A percentile compares a stretch with the other conserved stretches of the same genome.
Conservation (phyloP, 2,329 filamentous ascomycete genomes). For the Penicillium sp. region DNA sequence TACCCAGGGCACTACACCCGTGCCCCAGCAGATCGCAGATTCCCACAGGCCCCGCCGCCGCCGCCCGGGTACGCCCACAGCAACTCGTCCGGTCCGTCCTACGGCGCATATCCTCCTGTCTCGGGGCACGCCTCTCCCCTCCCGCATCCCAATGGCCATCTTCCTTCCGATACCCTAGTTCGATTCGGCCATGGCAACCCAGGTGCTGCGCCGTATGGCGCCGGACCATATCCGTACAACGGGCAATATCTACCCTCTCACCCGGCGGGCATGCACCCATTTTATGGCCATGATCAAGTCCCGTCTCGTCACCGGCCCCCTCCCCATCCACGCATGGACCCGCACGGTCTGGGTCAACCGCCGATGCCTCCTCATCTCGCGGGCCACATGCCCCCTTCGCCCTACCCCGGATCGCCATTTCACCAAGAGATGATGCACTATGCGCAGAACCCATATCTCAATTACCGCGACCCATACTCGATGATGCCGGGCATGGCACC, state of each 20-base stretch:
- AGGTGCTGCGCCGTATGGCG: conserved; percentile 22
- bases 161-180: conserved; percentile 31
- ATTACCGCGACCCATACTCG: conserved; percentile 30
- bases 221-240: conserved; percentile 26
- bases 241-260: conserved; percentile 25
- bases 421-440: conserved; percentile 37
- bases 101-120: conserved; percentile 27
- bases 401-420: conserved; percentile 28
- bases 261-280: conserved; percentile 22
- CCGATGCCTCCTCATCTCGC: conserved; percentile 26
- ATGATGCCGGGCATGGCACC: conserved; percentile 32
- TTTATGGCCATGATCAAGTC: conserved; percentile 25
- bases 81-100: conserved; percentile 37
- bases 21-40: conserved; percentile 29
- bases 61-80: conserved; percentile 36
- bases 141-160: conserved; percentile 22
- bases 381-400: conserved; percentile 17
- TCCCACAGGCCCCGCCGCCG: conserved; percentile 28
- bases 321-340: conserved; percentile 24
- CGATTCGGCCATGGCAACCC: conserved; percentile 25
- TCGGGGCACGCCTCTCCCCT: conserved; percentile 23
- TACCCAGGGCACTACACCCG: conserved; percentile 46
- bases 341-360: conserved; percentile 28
- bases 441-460: conserved; percentile 28
- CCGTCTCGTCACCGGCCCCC: conserved; percentile 24